Evolutionary conservation across 2,329 filamentous ascomycete species (phyloP).

Genomic region (Aureobasidium sp.): DNA sequence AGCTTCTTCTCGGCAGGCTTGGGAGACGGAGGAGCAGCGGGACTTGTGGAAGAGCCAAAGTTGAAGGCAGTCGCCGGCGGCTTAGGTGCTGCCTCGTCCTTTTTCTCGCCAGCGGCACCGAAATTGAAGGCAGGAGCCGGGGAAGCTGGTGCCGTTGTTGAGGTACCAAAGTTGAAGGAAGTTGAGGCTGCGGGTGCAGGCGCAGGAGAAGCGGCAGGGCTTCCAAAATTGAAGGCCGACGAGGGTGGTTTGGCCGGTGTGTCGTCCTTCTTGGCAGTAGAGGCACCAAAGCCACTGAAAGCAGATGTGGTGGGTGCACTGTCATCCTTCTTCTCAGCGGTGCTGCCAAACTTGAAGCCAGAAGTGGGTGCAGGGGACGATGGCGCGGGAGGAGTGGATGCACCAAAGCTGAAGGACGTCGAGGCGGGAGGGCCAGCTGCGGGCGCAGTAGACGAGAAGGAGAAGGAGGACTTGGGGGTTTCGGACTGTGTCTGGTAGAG

Average conservation of each 20-base stretch:
- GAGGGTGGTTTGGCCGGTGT: neutral
- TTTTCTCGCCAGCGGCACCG: neutral
- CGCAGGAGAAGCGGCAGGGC: neutral
- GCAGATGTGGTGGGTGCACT: neutral
- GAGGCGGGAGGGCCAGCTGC: neutral
- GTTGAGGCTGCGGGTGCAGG: neutral
- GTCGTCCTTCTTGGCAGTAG: neutral
- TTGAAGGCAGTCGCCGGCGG: neutral
- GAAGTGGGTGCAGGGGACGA: neutral
- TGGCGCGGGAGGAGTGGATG: neutral
- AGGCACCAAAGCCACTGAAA: neutral
- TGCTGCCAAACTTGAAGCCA: slow-evolving; percentile 8
- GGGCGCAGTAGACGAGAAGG: neutral
- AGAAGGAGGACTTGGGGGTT: slow-evolving; percentile 1
- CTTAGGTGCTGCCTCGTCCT: neutral
- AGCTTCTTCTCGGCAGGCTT: slow-evolving; percentile 12
- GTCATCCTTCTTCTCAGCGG: neutral
- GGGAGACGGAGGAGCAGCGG: slow-evolving; percentile 10
- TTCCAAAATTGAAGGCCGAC: neutral
- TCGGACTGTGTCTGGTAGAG: neutral
- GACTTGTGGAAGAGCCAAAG: neutral
- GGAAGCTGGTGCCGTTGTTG: neutral
- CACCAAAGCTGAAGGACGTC: slow-evolving; percentile 1
- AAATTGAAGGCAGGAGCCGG: neutral
- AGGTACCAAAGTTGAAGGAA: slow-evolving; percentile 1